A percentile compares a stretch with the other conserved stretches of the same genome.
These are phyloP conservation scores for Pseudozyma thailandica DNA, from an alignment of 1,284 basidiomycete species.

Conservation along the genomic window DNA sequence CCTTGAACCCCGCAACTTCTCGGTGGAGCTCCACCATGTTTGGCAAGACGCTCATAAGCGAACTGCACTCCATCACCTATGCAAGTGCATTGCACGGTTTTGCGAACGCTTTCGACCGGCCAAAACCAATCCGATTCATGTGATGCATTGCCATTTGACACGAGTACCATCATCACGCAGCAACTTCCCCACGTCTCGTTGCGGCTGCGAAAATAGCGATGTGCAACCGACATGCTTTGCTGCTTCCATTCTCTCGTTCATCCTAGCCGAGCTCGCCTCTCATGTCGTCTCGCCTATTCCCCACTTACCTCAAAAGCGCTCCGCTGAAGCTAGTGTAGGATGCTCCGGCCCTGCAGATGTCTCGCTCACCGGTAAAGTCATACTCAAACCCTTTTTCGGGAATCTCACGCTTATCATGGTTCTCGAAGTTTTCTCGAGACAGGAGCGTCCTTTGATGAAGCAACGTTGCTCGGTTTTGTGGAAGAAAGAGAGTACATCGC, in stretches of 20 bases:
- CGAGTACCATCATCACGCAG: neutral
- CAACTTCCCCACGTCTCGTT: slow-evolving; percentile 5
- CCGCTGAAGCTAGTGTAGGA: too few species aligned
- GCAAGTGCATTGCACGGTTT: neutral
- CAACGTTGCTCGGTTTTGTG: neutral
- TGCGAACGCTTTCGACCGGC: slow-evolving; percentile 1
- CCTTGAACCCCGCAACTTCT: neutral
- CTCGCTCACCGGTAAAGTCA: slow-evolving; percentile 2
- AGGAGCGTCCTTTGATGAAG: neutral
- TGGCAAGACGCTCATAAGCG: slow-evolving; percentile 11
- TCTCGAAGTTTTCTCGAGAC: neutral
- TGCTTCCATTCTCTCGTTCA: slow-evolving; percentile 1
- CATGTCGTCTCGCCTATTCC: slow-evolving; percentile 18
- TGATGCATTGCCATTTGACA: neutral
- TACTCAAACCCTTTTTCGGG: slow-evolving; percentile 5
- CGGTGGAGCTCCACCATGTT: slow-evolving; percentile 6
- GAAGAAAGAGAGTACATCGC: too few species aligned
- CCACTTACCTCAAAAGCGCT: neutral
- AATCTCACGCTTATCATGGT: slow-evolving; percentile 10
- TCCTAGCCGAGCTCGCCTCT: slow-evolving; percentile 30
- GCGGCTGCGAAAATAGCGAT: neutral
- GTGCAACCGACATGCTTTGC: slow-evolving; percentile 5
- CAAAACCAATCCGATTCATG: slow-evolving; percentile 1
- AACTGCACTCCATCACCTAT: slow-evolving; percentile 16
- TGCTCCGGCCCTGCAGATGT: too few species aligned